These are phyloP conservation scores for Sporobolomyces pararoseus DNA, from an alignment of 768 basidiomycete species.

Conservation along the genomic window DNA sequence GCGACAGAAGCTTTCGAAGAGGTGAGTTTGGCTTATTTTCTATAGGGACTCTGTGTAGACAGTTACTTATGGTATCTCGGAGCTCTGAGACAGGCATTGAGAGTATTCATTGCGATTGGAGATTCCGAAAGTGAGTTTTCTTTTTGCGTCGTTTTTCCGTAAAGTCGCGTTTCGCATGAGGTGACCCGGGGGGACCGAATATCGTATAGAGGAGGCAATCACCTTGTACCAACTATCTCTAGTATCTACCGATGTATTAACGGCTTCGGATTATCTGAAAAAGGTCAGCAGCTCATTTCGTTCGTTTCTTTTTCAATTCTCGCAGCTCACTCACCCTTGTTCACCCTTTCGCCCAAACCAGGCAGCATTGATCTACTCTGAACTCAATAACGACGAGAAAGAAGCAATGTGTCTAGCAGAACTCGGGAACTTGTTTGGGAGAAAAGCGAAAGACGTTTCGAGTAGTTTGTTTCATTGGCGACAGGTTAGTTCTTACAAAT, in stretches of 20 bases:
- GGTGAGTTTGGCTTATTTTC: conserved; percentile 2
- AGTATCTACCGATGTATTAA: neutral
- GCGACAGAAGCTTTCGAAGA: conserved; percentile 20
- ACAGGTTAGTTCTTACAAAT: conserved; percentile 8
- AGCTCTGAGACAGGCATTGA: conserved; percentile 2
- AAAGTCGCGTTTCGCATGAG: neutral
- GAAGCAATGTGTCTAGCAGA: conserved; percentile 36
- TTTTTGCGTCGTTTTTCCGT: neutral
- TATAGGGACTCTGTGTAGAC: too few relatives aligned
- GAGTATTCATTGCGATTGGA: conserved; percentile 1
- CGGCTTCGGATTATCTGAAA: conserved; percentile 21
- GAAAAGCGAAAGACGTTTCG: neutral
- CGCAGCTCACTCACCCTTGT: neutral
- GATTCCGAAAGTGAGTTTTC: conserved; percentile 10
- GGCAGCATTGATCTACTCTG: conserved; percentile 22
- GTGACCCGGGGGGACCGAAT: too few relatives aligned
- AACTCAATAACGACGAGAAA: neutral
- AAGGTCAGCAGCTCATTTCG: neutral
- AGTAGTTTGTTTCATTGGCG: conserved; percentile 8
- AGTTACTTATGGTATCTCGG: too few relatives aligned
- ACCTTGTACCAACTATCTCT: conserved; percentile 28
- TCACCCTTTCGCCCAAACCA: neutral
- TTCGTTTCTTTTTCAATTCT: neutral
- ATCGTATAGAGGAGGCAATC: conserved; percentile 34
- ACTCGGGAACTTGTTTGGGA: conserved; percentile 14